Evolutionary conservation across 1,284 basidiomycete species (phyloP), one percentile per base, ranked within the genome.

Genomic region (Melampsora larici-populina): DNA sequence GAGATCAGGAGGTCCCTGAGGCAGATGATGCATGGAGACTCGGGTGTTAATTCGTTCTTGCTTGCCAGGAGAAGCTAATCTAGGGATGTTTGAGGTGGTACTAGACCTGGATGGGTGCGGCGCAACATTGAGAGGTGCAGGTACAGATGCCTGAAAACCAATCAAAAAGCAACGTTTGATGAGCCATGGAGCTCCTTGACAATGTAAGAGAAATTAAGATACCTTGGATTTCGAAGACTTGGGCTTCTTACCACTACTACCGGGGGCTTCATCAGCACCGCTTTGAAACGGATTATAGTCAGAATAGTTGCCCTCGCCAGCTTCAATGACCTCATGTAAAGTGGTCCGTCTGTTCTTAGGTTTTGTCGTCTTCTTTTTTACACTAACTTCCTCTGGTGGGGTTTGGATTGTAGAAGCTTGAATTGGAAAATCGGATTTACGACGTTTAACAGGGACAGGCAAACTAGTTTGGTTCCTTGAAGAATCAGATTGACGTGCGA

Each of bases 251-350:
- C 64, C 51, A 48, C 69, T 66, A 26, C 62, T 80, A 46, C 79
- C 79, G 0, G 84, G 83, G 8, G 84, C 84, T 17, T 84, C 84
- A 49, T 86, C 86, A 55, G 84, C 84, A 24, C 86, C 86, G 36
- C 84, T 85, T 80, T 87, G 87, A 81, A 87, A 87, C 0, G 87
- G 86, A 81, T 87, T 88, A 80, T 82, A 86, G 78, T 87, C 86
- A 21, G 85, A 86, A 79, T 87, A 88, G 4, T 84, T 84, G 64
- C 81, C 82, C 51, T 84, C 84, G 21, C 69, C 65, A 43, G 73
- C 46, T 48, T 76, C 73, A n/a, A 76, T 40, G 29, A 65, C 73
- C 48, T 76, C 73, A 43, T 76, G 66, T 9, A 76, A 21, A 9
- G 73, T 76, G 18, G 55, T 68, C 8, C 73, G 26, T 18, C 73